Base-by-base conservation (phyloP, 2,329 filamentous ascomycete genomes). In the Elsinoe ampelina region DNA sequence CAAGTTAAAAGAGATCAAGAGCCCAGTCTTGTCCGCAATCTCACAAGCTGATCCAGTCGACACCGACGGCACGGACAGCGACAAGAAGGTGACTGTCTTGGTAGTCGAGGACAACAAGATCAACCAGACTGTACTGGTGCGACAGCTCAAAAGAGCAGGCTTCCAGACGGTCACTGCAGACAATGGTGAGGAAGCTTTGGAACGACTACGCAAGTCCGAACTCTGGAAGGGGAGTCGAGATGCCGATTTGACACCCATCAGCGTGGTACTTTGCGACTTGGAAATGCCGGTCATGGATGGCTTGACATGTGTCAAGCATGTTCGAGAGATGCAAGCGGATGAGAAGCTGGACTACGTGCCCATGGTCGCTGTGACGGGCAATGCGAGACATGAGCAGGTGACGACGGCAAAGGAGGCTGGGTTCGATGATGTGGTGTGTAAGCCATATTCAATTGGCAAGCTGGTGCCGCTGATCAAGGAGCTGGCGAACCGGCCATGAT, bases 221-320 rank as follows among this genome's bases (percentile, higher is more conserved):
- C 5, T 60, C 45, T 13, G 30, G 65, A n/a, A 59, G 64, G 17
- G 59, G 30, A 22, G 54, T 52, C 26, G 19, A 39, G 47, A 52
- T 10, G n/a, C 26, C 19, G 51, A 22, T 17, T 17, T 36, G 8
- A 3, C 34, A n/a, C 47, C 55, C 26, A 13, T 34, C 12, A 48
- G 51, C 34, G 64, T 89, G 47, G 83, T 91, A 12, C 70, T 91
- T 5, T 89, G 91, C 86, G 87, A 91, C 66, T 76, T 89, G 50
- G 86, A 90, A 64, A 91, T 91, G 87, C 87, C 87, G 0, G 78
- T 89, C 41, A 89, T 90, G 86, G 85, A 91, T 63, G 87, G 87
- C 35, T 80, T 87, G 68, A 85, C 85, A 1, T 89, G 86, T 61
- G 83, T 86, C 7, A 77, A 78, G 43, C 80, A 75, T 59, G 89